A percentile compares a stretch with the other conserved stretches of the same genome.
These are phyloP conservation scores for Clarireedia monteithiana DNA, from an alignment of 2,329 filamentous ascomycete species.

Conservation along the genomic window DNA sequence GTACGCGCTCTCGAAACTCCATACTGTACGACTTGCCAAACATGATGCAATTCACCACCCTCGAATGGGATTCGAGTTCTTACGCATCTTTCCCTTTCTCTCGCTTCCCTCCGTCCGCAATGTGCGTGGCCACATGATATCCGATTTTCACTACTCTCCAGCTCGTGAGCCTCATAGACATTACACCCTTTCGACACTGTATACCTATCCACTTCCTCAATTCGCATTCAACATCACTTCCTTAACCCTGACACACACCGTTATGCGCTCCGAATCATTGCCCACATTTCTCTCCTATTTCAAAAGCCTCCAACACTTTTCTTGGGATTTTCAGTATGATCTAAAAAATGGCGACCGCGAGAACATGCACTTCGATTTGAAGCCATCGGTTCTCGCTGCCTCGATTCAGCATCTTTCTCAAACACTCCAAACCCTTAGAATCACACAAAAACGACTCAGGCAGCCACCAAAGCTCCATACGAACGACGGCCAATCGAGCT, in stretches of 20 bases:
- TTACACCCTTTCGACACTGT: conserved; percentile 1
- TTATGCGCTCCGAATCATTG: background rate
- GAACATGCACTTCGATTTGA: background rate
- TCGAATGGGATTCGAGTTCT: conserved; percentile 3
- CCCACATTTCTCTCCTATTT: background rate
- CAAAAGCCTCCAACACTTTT: background rate
- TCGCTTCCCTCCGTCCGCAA: background rate
- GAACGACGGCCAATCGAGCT: background rate
- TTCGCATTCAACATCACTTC: conserved; percentile 1
- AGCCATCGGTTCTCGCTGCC: background rate
- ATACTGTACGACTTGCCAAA: background rate
- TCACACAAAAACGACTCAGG: background rate
- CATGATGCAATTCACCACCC: background rate
- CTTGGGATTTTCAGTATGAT: background rate
- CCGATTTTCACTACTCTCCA: background rate
- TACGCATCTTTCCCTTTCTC: conserved; percentile 1
- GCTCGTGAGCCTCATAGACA: background rate
- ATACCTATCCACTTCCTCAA: background rate
- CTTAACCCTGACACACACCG: background rate
- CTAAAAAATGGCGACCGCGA: background rate
- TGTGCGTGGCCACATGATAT: conserved; percentile 3
- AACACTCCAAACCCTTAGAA: background rate
- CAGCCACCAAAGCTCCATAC: background rate
- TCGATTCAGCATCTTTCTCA: background rate
- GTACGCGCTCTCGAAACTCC: background rate